Base-by-base conservation (phyloP, 768 basidiomycete genomes). In the Rossbeevera mucosa region DNA sequence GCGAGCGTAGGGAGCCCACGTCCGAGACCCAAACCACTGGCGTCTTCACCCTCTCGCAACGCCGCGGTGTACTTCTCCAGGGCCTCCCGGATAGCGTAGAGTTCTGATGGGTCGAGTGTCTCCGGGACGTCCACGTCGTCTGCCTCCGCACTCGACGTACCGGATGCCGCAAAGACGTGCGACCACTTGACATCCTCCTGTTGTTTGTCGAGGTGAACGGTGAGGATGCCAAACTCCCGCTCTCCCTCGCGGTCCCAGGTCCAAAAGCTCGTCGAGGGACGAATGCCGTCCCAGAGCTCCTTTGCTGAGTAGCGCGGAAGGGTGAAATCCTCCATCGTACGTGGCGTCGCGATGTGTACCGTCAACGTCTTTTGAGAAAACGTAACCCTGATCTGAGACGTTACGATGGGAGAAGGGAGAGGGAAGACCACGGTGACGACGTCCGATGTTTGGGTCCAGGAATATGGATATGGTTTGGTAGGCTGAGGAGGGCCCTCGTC, bases 361-460 rank as follows among this genome's bases (percentile, higher is more conserved):
- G 85, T 85, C 44, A 95, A 68, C 21, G 82, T 80, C 54, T 78
- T 77, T 5, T 77, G 71, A 7, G 84, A 80, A 65, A 94, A 86
- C 0, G 74, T 68, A 33, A 91, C 81, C 56, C 75, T 80, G 65
- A 95, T 88, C 41, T 75, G 72, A 21, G 76, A 74, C 53, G 81
- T 86, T 1, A 77, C 67, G 0, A 83, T 88, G 47, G 71, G 75
- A 0, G 87, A 79, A 2, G 91, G 91, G n/a, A 96, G 76, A 5
- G 91, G 83, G 63, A 98, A 84, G 0, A 84, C 85, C 40, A 98
- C 69, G 0, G 90, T 93, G 46, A 98, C 74, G 1, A 89, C 81
- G 64, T 94, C 91, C 1, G 81, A 67, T 4, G 86, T 84, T 64
- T 99, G 95, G 0, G 84, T 90, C 95, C 95, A 99, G 2, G 91